Evolutionary conservation across 208 protist species (phyloP).

Genomic region (Acanthamoeba castellanii): DNA sequence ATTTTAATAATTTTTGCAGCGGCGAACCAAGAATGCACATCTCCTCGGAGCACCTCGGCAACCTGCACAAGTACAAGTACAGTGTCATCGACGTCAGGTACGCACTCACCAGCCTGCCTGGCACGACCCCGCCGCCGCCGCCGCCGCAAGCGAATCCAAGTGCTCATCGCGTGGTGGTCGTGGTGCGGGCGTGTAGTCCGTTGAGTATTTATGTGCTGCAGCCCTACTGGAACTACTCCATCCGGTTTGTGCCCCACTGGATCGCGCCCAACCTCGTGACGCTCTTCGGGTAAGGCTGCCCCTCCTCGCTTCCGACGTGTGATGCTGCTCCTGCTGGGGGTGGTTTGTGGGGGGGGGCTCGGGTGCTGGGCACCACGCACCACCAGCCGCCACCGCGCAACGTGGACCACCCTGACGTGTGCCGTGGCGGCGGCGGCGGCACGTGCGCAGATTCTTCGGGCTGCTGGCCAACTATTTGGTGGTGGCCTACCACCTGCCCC

Average conservation of each 20-base stretch:
- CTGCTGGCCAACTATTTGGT: constrained; percentile 9
- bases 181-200: background rate
- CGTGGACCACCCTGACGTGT: background rate
- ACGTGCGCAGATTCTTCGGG: constrained; percentile 28
- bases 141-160: too few species aligned
- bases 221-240: constrained; percentile 63
- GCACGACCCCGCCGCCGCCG: background rate
- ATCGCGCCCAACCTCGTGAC: constrained; percentile 36
- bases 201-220: constrained; percentile 54
- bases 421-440: background rate
- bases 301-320: background rate
- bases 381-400: too few species aligned
- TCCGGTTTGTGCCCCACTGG: constrained; percentile 3
- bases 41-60: background rate
- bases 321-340: too few species aligned
- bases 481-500: background rate
- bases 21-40: background rate
- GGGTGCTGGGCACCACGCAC: too few species aligned
- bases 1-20: background rate
- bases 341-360: too few species aligned
- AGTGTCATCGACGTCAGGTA: constrained; percentile 26
- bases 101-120: background rate
- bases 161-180: too few species aligned
- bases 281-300: background rate
- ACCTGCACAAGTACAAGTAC: constrained; percentile 57